These are phyloP conservation scores for Coemansia sp. DNA, from an alignment of 192 early-diverging fungal species.

Conservation along the genomic window DNA sequence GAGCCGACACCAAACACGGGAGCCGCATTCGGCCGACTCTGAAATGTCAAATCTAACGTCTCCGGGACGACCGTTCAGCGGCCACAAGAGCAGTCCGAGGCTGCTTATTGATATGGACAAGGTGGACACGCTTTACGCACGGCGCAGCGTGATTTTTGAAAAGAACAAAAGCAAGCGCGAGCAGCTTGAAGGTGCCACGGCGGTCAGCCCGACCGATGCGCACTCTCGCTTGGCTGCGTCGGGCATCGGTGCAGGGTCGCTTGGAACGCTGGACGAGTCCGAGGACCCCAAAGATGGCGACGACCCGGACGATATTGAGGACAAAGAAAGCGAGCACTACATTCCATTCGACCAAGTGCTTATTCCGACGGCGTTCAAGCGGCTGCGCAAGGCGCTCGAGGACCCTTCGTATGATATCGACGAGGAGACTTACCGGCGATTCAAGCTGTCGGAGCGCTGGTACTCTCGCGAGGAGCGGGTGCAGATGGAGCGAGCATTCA, in stretches of 20 bases:
- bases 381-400: conserved; percentile 34
- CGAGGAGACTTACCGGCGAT: conserved; percentile 42
- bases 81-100: conserved; percentile 29
- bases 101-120: conserved; percentile 44
- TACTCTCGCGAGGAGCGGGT: conserved; percentile 42
- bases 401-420: conserved; percentile 40
- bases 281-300: conserved; percentile 5
- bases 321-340: conserved; percentile 19
- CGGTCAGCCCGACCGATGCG: not conserved
- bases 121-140: conserved; percentile 34
- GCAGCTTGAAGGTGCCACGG: not conserved
- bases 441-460: conserved; percentile 51
- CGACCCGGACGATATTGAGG: conserved; percentile 2
- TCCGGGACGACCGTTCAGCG: conserved; percentile 25
- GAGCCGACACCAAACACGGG: not conserved
- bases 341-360: conserved; percentile 51
- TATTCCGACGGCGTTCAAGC: conserved; percentile 51
- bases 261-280: not conserved
- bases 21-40: not conserved
- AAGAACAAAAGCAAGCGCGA: conserved; percentile 34
- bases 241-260: not conserved
- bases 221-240: not conserved
- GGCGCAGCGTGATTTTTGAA: conserved; percentile 43
- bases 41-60: conserved; percentile 1
- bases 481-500: conserved; percentile 30